Evolutionary conservation across 495 filamentous ascomycete species (phyloP).

Genomic region (Penicillium atrosanguineum): DNA sequence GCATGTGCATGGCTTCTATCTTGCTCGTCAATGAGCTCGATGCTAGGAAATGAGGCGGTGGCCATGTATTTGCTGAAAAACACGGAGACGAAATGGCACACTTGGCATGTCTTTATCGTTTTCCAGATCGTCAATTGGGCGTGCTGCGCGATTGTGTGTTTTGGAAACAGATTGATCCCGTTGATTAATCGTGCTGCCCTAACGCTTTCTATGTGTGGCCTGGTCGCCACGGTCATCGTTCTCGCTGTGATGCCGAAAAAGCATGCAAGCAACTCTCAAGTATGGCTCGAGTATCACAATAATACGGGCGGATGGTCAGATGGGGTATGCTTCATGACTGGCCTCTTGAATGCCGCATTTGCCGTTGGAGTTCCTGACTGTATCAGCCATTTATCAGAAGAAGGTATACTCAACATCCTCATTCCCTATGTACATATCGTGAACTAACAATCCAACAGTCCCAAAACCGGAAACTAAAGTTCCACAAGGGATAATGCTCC

Average conservation of each 20-base stretch:
- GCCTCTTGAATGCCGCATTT: conserved; percentile 75
- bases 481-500: conserved; percentile 51
- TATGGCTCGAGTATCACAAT: conserved; percentile 63
- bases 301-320: conserved; percentile 60
- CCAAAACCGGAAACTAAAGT: conserved; percentile 27
- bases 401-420: conserved; percentile 30
- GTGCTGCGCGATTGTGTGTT: conserved; percentile 59
- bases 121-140: conserved; percentile 65
- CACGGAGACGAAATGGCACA: conserved; percentile 50
- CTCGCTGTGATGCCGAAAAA: conserved; percentile 65
- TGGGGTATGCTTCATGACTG: conserved; percentile 69
- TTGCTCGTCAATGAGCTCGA: conserved; percentile 61
- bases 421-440: background rate
- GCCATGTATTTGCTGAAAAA: conserved; percentile 67
- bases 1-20: conserved; percentile 72
- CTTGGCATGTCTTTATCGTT: conserved; percentile 74
- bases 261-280: conserved; percentile 56
- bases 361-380: conserved; percentile 72
- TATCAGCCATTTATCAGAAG: conserved; percentile 72
- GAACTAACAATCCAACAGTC: conserved; percentile 4
- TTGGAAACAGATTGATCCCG: conserved; percentile 63
- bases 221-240: conserved; percentile 65
- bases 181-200: conserved; percentile 60
- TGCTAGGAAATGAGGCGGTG: conserved; percentile 63
- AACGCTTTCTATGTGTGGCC: conserved; percentile 61